Percentiles rank a stretch among this genome's conserved stretches.
Evolutionary conservation across 805 yeast genomes (phyloP).

Genomic region (Candida koratica): DNA sequence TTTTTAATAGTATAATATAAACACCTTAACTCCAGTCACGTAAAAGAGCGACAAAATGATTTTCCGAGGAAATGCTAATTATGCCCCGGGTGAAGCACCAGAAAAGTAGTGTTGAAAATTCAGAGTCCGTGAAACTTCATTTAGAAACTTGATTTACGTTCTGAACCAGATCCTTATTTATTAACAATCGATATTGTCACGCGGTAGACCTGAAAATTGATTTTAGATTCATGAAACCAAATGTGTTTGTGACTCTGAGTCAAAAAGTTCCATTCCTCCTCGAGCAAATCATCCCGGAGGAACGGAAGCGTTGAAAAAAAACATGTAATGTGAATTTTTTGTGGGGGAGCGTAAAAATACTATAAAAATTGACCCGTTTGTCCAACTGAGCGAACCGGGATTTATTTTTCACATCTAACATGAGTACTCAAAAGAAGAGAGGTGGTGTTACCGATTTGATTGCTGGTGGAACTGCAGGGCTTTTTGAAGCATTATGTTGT

Average conservation of each 20-base stretch:
- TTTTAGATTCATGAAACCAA: too few relatives aligned
- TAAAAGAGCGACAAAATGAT: conserved; percentile 2
- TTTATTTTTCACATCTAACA: background rate
- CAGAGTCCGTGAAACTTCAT: too few relatives aligned
- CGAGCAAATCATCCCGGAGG: conserved; percentile 17
- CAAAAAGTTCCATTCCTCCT: conserved; percentile 10
- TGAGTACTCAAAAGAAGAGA: conserved; percentile 27
- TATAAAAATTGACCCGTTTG: conserved; percentile 3
- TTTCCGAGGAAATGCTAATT: conserved; percentile 5
- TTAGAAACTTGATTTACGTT: too few relatives aligned
- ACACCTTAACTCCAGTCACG: conserved; percentile 2
- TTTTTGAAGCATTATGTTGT: conserved; percentile 95
- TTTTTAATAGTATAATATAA: conserved; percentile 1
- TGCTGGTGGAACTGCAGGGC: conserved; percentile 97
- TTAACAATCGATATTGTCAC: too few relatives aligned
- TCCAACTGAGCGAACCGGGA: background rate
- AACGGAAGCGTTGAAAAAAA: conserved; percentile 14
- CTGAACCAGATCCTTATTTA: too few relatives aligned
- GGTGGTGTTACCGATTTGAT: conserved; percentile 59
- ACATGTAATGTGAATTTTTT: conserved; percentile 9
- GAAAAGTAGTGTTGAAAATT: too few relatives aligned
- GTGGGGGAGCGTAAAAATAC: conserved; percentile 14
- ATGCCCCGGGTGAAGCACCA: conserved; percentile 3
- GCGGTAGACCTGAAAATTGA: too few relatives aligned
- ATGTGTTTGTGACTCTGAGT: conserved; percentile 9